phyloP scores from a whole-genome alignment of 352 stramenopile genomes.

The Pythium dissimile region DNA sequence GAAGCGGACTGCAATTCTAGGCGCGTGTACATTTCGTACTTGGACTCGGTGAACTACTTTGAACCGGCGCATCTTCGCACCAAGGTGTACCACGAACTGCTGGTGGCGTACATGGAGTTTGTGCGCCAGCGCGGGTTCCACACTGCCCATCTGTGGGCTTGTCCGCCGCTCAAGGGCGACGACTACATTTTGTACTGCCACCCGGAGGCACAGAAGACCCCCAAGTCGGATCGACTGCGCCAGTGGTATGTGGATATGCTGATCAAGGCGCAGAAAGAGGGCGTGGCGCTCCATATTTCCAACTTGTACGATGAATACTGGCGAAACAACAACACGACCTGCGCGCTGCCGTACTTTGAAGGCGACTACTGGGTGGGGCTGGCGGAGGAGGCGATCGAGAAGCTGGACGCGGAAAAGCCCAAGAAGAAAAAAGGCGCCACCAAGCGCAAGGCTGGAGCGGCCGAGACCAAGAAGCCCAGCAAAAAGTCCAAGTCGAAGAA shows the following conservation, averaged over 20 bases:
- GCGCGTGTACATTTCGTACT: slow-evolving; percentile 98
- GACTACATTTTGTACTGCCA: slow-evolving; percentile 99
- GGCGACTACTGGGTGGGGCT: slow-evolving; percentile 88
- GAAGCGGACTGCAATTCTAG: slow-evolving; percentile 94
- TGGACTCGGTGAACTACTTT: slow-evolving; percentile 99
- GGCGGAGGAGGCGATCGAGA: slow-evolving; percentile 87
- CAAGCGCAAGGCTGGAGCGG: slow-evolving; percentile 50
- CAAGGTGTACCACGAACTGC: slow-evolving; percentile 98
- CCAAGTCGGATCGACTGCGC: slow-evolving; percentile 96
- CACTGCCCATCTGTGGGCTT: slow-evolving; percentile 99
- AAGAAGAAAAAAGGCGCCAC: slow-evolving; percentile 61
- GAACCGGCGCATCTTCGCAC: slow-evolving; percentile 95
- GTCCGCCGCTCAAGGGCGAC: slow-evolving; percentile 98
- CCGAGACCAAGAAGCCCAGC: slow-evolving; percentile 57
- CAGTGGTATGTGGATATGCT: slow-evolving; percentile 95
- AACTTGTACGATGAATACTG: slow-evolving; percentile 97
- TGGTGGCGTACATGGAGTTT: slow-evolving; percentile 98
- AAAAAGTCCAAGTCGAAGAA: slow-evolving; percentile 85
- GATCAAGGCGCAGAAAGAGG: slow-evolving; percentile 78
- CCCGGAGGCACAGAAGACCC: slow-evolving; percentile 98
- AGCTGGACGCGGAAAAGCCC: slow-evolving; percentile 82
- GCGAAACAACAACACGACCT: slow-evolving; percentile 82
- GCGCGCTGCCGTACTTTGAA: slow-evolving; percentile 80
- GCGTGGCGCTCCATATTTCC: slow-evolving; percentile 92
- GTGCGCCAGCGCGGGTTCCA: slow-evolving; percentile 96